A percentile compares a stretch with the other conserved stretches of the same genome.
These are phyloP conservation scores for Saturnispora ahearnii DNA, from an alignment of 805 yeast genomes.

Conservation along the genomic window DNA sequence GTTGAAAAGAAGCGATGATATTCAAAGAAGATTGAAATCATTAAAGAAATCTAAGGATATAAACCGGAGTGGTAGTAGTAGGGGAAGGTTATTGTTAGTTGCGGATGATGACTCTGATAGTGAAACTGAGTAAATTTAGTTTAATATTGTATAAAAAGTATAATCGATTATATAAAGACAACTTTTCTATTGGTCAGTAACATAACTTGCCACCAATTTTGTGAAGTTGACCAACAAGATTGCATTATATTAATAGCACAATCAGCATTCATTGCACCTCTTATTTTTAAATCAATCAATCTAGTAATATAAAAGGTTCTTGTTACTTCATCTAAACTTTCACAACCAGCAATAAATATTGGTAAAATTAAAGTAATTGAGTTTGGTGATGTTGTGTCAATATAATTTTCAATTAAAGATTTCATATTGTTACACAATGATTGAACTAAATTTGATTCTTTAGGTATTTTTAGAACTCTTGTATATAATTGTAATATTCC, in stretches of 20 bases:
- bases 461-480: constrained; percentile 41
- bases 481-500: constrained; percentile 50
- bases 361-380: constrained; percentile 50
- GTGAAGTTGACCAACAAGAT: constrained; percentile 45
- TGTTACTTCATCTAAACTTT: constrained; percentile 31
- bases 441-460: constrained; percentile 39
- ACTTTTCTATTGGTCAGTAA: constrained; percentile 33
- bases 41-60: constrained; percentile 30
- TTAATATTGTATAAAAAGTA: background rate
- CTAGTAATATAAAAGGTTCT: constrained; percentile 33
- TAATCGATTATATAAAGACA: constrained; percentile 32
- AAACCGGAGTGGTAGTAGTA: constrained; percentile 10
- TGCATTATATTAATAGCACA: constrained; percentile 33
- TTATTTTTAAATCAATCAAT: constrained; percentile 32
- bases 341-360: constrained; percentile 52
- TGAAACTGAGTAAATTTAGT: background rate
- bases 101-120: constrained; percentile 16
- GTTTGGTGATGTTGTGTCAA: constrained; percentile 40
- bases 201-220: constrained; percentile 44
- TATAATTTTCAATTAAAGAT: constrained; percentile 28
- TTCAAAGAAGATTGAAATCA: constrained; percentile 58
- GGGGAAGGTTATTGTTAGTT: constrained; percentile 18
- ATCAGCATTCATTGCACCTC: constrained; percentile 31
- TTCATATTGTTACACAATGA: constrained; percentile 36
- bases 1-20: constrained; percentile 59